These are phyloP conservation scores for Candida tallmaniae DNA, from an alignment of 805 yeast species.

Conservation along the genomic window DNA sequence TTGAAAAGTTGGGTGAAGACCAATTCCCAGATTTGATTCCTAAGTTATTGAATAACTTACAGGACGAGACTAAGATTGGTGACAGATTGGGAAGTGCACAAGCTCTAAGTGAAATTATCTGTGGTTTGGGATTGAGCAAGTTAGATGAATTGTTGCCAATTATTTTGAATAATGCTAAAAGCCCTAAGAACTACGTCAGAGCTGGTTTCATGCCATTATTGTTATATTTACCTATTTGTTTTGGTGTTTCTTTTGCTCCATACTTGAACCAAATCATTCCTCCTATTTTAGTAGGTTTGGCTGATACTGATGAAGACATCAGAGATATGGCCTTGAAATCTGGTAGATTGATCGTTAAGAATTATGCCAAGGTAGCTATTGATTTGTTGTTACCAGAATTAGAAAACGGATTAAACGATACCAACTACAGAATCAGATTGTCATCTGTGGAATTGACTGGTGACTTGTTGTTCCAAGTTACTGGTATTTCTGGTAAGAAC, in stretches of 20 bases:
- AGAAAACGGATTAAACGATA: constrained; percentile 82
- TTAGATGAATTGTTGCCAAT: constrained; percentile 85
- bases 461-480: constrained; percentile 87
- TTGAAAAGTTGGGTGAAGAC: constrained; percentile 94
- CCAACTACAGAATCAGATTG: constrained; percentile 79
- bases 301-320: constrained; percentile 81
- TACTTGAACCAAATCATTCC: constrained; percentile 82
- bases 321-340: constrained; percentile 89
- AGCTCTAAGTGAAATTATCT: constrained; percentile 88
- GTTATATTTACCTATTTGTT: constrained; percentile 88
- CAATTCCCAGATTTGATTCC: constrained; percentile 90
- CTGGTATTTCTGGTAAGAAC: constrained; percentile 79
- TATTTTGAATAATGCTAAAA: constrained; percentile 66
- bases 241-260: constrained; percentile 88
- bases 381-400: constrained; percentile 91
- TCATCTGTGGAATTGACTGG: constrained; percentile 95
- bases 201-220: constrained; percentile 91
- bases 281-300: constrained; percentile 87
- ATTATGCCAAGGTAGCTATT: constrained; percentile 88
- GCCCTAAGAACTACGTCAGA: constrained; percentile 66
- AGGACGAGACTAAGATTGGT: constrained; percentile 76
- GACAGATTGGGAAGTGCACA: constrained; percentile 97
- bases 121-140: constrained; percentile 84
- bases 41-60: constrained; percentile 66
- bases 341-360: constrained; percentile 85